phyloP scores from a whole-genome alignment of 2,329 filamentous ascomycete genomes.

The Endoconidiophora laricicola region DNA sequence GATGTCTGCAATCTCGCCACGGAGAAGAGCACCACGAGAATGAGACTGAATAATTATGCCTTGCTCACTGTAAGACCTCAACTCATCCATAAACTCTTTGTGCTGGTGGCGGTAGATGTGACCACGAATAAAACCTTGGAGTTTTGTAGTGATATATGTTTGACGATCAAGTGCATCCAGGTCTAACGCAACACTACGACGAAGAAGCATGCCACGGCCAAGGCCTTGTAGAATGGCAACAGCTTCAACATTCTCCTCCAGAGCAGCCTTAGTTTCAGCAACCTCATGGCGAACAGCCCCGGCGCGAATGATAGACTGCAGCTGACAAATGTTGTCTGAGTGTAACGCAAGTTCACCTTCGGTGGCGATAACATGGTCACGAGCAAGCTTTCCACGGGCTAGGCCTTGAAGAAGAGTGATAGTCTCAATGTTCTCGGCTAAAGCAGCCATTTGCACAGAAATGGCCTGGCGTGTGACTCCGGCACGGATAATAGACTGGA shows the following conservation, averaged over 20 bases:
- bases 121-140: constrained; percentile 56
- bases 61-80: constrained; percentile 50
- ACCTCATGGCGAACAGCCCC: constrained; percentile 36
- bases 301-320: constrained; percentile 38
- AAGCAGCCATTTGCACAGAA: constrained; percentile 28
- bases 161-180: constrained; percentile 41
- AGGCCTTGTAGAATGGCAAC: constrained; percentile 39
- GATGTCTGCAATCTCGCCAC: constrained; percentile 55
- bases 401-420: constrained; percentile 27
- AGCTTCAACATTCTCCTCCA: constrained; percentile 29
- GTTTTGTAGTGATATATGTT: constrained; percentile 35
- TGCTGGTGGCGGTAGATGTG: constrained; percentile 45
- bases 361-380: constrained; percentile 27
- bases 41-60: constrained; percentile 59
- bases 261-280: constrained; percentile 28
- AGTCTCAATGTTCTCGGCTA: constrained; percentile 30
- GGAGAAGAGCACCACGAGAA: constrained; percentile 61
- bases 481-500: constrained; percentile 38
- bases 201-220: constrained; percentile 44
- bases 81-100: constrained; percentile 46
- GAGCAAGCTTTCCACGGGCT: constrained; percentile 31
- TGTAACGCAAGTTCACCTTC: constrained; percentile 33
- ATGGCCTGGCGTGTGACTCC: constrained; percentile 36
- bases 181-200: constrained; percentile 32
- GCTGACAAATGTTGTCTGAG: constrained; percentile 24